Conservation (phyloP, 75 land plant genomes). For the Pinus albicaulis region DNA sequence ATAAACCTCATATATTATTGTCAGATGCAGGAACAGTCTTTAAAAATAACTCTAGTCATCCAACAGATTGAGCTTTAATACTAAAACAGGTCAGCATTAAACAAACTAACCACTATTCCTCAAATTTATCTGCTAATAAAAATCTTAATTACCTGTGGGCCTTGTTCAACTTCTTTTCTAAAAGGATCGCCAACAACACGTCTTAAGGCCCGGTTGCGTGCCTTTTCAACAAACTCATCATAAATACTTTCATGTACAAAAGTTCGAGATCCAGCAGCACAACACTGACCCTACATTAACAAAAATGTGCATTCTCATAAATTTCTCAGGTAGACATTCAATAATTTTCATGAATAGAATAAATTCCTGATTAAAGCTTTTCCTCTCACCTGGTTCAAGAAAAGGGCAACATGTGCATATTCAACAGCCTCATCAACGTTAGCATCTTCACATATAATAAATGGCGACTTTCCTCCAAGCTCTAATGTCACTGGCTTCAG, state of each 20-base stretch:
- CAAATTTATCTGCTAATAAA: too few relatives aligned
- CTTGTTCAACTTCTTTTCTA: conserved; percentile 44
- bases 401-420: conserved; percentile 49
- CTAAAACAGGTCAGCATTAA: too few relatives aligned
- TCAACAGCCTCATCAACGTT: conserved; percentile 50
- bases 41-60: background rate
- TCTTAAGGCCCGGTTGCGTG: conserved; percentile 28
- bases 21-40: background rate
- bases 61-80: background rate
- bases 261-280: conserved; percentile 56
- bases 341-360: too few relatives aligned
- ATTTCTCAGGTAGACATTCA: too few relatives aligned
- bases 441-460: conserved; percentile 48
- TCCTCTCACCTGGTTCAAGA: conserved; percentile 40
- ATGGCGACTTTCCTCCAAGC: conserved; percentile 55
- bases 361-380: too few relatives aligned
- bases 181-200: conserved; percentile 62
- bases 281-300: conserved; percentile 41
- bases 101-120: too few relatives aligned
- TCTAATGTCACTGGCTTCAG: conserved; percentile 52
- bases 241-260: conserved; percentile 55
- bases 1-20: background rate
- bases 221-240: conserved; percentile 56
- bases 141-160: conserved; percentile 35
- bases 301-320: background rate